Percentiles rank a stretch among this genome's conserved stretches.
phyloP scores from a whole-genome alignment of 2,329 filamentous ascomycete species.

The Fusarium mundagurra region DNA sequence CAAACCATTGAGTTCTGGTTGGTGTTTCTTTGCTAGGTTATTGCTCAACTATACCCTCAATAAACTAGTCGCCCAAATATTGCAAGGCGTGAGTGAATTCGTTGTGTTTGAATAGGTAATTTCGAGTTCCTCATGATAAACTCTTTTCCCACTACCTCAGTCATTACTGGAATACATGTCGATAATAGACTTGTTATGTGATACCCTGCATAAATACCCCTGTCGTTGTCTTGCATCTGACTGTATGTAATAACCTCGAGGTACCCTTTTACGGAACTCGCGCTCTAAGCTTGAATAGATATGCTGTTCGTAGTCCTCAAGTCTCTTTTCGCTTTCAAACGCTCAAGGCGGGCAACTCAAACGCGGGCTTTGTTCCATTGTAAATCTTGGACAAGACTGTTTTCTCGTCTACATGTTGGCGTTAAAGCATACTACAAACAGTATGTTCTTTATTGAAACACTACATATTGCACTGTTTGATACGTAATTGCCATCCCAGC shows the following conservation, averaged over 20 bases:
- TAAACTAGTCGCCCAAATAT: background rate
- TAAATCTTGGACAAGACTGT: too few species aligned
- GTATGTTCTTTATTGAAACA: background rate
- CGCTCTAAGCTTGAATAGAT: background rate
- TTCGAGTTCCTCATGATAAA: background rate
- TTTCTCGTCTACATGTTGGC: background rate
- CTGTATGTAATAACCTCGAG: background rate
- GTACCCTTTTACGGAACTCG: too few species aligned
- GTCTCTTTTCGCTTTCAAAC: background rate
- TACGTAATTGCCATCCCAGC: background rate
- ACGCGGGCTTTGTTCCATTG: background rate
- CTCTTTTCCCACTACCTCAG: background rate
- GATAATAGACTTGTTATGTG: background rate
- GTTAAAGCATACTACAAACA: too few species aligned
- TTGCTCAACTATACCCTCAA: background rate
- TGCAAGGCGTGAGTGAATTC: background rate
- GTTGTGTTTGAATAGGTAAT: rapidly evolving
- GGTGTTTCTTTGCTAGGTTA: background rate
- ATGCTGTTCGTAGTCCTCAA: background rate
- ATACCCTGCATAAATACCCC: background rate
- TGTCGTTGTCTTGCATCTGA: background rate
- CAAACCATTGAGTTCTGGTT: constrained; percentile 6
- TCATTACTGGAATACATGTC: background rate
- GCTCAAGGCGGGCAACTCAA: background rate
- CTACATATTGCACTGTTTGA: background rate